Evolutionary conservation across 306 rosid genomes (phyloP).

Genomic region (Quercus suber): DNA sequence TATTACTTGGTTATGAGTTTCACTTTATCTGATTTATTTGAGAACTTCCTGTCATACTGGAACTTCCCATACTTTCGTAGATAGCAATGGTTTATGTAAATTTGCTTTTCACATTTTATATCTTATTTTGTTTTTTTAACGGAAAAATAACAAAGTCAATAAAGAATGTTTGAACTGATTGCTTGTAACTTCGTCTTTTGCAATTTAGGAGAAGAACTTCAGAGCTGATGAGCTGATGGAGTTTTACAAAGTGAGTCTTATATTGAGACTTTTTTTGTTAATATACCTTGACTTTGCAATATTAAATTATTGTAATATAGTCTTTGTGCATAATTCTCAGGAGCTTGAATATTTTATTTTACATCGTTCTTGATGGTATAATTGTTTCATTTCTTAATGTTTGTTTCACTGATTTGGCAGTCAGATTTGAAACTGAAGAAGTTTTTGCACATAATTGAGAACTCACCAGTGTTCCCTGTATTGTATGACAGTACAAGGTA

Average conservation of each 20-base stretch:
- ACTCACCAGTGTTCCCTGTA: slow-evolving; percentile 76
- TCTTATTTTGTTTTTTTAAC: neutral
- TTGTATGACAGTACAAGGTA: slow-evolving; percentile 77
- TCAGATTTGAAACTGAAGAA: slow-evolving; percentile 95
- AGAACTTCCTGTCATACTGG: neutral
- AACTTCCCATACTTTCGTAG: neutral
- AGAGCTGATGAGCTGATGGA: slow-evolving; percentile 92
- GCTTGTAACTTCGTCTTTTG: neutral
- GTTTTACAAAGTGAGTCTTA: slow-evolving; percentile 76
- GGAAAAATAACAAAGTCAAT: neutral
- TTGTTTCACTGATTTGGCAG: slow-evolving; percentile 45
- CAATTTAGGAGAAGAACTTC: slow-evolving; percentile 62
- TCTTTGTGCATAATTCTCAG: neutral
- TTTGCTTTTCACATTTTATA: neutral
- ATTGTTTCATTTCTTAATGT: slow-evolving; percentile 21
- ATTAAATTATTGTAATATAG: neutral
- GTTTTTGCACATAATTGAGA: slow-evolving; percentile 89
- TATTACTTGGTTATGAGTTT: neutral
- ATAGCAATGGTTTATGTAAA: neutral
- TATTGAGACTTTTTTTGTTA: slow-evolving; percentile 8
- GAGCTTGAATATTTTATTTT: neutral
- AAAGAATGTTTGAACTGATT: neutral
- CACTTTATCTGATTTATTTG: neutral
- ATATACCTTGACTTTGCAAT: neutral
- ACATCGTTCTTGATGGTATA: slow-evolving; percentile 3